phyloP scores from a whole-genome alignment of 1,284 basidiomycete genomes.

The Melampsora larici-populina region DNA sequence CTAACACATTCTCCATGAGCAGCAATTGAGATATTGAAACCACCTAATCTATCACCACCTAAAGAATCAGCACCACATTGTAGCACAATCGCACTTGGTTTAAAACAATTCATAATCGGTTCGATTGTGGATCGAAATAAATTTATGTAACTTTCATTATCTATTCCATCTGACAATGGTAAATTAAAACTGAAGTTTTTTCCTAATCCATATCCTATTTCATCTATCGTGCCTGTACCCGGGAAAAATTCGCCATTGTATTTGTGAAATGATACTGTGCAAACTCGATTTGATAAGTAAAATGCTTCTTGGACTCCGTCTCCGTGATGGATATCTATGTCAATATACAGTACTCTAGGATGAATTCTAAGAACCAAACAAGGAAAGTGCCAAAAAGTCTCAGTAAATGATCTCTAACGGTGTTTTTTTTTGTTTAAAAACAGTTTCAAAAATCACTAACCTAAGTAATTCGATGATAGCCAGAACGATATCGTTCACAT shows the following conservation, averaged over 20 bases:
- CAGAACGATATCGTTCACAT: constrained; percentile 91
- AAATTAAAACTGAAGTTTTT: constrained; percentile 97
- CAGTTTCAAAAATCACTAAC: constrained; percentile 55
- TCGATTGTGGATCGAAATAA: constrained; percentile 96
- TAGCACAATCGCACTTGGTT: constrained; percentile 84
- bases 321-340: constrained; percentile 96
- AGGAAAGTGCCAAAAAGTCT: not conserved
- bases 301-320: constrained; percentile 97
- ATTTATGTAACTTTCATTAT: constrained; percentile 91
- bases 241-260: constrained; percentile 99
- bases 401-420: not conserved
- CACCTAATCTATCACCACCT: constrained; percentile 88
- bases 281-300: constrained; percentile 93
- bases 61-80: constrained; percentile 97
- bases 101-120: constrained; percentile 83
- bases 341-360: constrained; percentile 88
- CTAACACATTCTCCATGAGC: constrained; percentile 97
- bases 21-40: constrained; percentile 98
- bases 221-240: constrained; percentile 86
- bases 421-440: not conserved
- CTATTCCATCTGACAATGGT: constrained; percentile 91
- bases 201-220: constrained; percentile 76
- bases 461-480: constrained; percentile 86
- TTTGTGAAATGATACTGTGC: constrained; percentile 99
- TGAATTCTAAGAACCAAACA: constrained; percentile 63